These are phyloP conservation scores for Colletotrichum brevisporum DNA, from an alignment of 2,329 filamentous ascomycete species.

Conservation along the genomic window DNA sequence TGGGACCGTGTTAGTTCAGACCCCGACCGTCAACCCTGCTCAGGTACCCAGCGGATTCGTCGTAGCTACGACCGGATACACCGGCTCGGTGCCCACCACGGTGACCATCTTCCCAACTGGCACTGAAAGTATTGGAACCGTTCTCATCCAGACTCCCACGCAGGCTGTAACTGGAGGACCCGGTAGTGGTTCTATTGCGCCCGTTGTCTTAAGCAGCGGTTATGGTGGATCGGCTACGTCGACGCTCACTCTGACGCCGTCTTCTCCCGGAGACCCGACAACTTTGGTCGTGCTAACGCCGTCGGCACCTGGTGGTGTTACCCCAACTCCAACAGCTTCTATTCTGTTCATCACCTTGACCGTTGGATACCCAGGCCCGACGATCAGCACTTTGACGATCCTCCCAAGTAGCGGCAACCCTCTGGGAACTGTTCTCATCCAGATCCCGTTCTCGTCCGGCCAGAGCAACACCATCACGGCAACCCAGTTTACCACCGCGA, in stretches of 20 bases:
- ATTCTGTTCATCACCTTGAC: slow-evolving; percentile 9
- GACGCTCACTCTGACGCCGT: slow-evolving; percentile 28
- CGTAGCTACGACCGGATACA: slow-evolving; percentile 2
- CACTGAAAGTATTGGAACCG: slow-evolving; percentile 6
- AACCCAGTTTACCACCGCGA: slow-evolving; percentile 6
- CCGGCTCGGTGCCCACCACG: slow-evolving; percentile 9
- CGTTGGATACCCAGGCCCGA: slow-evolving; percentile 7
- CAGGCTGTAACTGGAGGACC: slow-evolving; percentile 11
- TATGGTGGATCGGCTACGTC: slow-evolving; percentile 27
- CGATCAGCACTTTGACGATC: slow-evolving; percentile 4
- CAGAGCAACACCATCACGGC: slow-evolving; percentile 15
- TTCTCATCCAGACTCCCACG: slow-evolving; percentile 22
- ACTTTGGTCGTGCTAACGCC: slow-evolving; percentile 35
- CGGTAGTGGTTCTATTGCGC: neutral
- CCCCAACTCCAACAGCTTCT: neutral
- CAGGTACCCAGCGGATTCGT: slow-evolving; percentile 12
- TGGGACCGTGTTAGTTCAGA: slow-evolving; percentile 8
- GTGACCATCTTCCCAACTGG: slow-evolving; percentile 15
- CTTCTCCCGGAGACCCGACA: slow-evolving; percentile 19
- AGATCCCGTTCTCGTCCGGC: slow-evolving; percentile 7
- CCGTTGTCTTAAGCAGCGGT: slow-evolving; percentile 23
- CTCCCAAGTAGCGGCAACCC: slow-evolving; percentile 5
- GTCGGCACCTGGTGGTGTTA: neutral
- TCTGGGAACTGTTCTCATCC: slow-evolving; percentile 3
- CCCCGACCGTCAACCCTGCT: slow-evolving; percentile 2